Evolutionary conservation across 371 early-diverging fungal genomes (phyloP), one percentile per base, ranked within the genome.

Genomic region (Lichtheimia ornata): DNA sequence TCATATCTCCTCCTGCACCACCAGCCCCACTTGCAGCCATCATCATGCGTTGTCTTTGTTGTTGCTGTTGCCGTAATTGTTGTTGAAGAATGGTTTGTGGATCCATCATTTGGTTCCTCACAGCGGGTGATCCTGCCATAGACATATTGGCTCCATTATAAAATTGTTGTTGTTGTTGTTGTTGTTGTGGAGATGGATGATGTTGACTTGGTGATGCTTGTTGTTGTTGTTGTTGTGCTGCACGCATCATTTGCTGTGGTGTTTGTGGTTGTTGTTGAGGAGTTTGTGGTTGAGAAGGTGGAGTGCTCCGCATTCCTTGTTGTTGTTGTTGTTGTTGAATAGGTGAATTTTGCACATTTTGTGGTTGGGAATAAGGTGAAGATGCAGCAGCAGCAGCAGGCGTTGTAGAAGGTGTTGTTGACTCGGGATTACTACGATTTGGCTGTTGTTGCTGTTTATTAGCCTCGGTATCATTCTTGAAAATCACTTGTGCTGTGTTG

Each of bases 401-500:
- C 0, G 20, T 52, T 9, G 5, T 27, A 45, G 15, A 35, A 61
- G 35, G 35, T 35, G 35, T 35, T 35, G 35, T 35, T 35, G 35
- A 35, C 9, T 35, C 35, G 35, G 35, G 35, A 11, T 35, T 35
- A 11, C 35, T 35, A 35, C 35, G 35, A 35, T 35, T 35, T 45
- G 56, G 55, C 40, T 58, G 64, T 47, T 64, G 59, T 42, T 74
- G 71, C 35, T 65, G 57, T 18, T 35, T 35, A 35, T 35, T 63
- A 44, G 28, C 42, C 24, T 53, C 57, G 41, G 41, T 47, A 42
- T 67, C 59, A 43, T 61, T 20, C 56, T 50, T 51, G 49, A 73
- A 71, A 30, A 80, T 59, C 18, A 52, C 15, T 53, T 73, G 75
- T n/a, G 66, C 67, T 18, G 66, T 71, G 43, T 59, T 70, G 14